These are phyloP conservation scores for Hyaloscypha finlandica DNA, from an alignment of 495 filamentous ascomycete species.

Conservation along the genomic window DNA sequence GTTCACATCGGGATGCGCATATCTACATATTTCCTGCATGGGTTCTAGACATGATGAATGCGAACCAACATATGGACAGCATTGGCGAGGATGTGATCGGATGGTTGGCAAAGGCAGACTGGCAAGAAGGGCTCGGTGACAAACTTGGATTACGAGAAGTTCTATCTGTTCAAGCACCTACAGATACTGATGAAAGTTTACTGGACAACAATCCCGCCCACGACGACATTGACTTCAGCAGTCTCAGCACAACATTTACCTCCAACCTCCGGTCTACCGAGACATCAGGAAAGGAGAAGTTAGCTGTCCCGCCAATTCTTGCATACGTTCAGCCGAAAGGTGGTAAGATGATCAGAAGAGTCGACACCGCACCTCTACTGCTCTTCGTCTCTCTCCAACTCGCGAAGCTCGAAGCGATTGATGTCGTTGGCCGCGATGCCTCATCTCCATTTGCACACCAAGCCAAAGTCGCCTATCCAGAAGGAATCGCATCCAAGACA, in stretches of 20 bases:
- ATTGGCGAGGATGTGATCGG: conserved; percentile 91
- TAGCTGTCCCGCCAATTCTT: conserved; percentile 67
- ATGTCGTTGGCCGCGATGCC: conserved; percentile 57
- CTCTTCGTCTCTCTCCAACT: conserved; percentile 81
- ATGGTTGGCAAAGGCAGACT: conserved; percentile 91
- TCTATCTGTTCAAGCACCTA: conserved; percentile 43
- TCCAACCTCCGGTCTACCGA: conserved; percentile 28
- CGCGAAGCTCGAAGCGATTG: conserved; percentile 70
- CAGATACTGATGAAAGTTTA: conserved; percentile 41
- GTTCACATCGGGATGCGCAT: conserved; percentile 82
- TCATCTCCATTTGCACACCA: conserved; percentile 73
- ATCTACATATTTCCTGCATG: conserved; percentile 92
- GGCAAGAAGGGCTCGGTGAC: conserved; percentile 77
- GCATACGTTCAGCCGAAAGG: conserved; percentile 68
- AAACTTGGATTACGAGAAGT: conserved; percentile 76
- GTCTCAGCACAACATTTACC: conserved; percentile 56
- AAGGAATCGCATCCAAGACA: conserved; percentile 70
- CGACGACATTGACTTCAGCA: conserved; percentile 63
- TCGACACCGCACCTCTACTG: conserved; percentile 82
- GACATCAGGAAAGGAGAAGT: conserved; percentile 8
- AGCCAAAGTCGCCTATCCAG: conserved; percentile 78
- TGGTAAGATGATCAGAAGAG: conserved; percentile 67
- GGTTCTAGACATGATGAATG: conserved; percentile 78
- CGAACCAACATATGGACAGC: conserved; percentile 78
- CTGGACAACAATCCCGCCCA: conserved; percentile 43